Conservation (phyloP, 768 basidiomycete species). For the Phylloporus scabripes region DNA sequence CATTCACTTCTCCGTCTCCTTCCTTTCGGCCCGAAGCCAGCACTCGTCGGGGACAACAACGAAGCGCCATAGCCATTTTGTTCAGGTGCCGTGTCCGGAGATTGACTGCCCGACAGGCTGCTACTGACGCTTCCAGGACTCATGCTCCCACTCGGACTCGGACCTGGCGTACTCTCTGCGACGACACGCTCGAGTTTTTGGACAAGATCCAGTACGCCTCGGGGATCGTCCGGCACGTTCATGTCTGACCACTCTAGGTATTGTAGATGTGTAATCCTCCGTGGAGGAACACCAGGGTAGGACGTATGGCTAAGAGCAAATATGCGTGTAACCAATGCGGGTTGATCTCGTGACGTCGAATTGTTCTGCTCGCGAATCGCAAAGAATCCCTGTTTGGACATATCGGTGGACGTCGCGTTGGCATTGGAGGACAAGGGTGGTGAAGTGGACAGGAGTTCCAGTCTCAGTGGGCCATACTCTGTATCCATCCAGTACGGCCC, state of each 20-base stretch:
- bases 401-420: slow-evolving; percentile 24
- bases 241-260: slow-evolving; percentile 96
- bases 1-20: slow-evolving; percentile 19
- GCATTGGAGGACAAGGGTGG: slow-evolving; percentile 30
- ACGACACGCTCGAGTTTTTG: slow-evolving; percentile 50
- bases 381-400: slow-evolving; percentile 33
- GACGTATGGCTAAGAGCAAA: slow-evolving; percentile 64
- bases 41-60: slow-evolving; percentile 17
- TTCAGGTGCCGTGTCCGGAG: slow-evolving; percentile 11
- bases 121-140: slow-evolving; percentile 19
- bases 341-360: slow-evolving; percentile 12
- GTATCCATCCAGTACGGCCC: slow-evolving; percentile 80
- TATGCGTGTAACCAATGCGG: slow-evolving; percentile 46
- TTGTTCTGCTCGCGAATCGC: slow-evolving; percentile 23
- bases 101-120: slow-evolving; percentile 15
- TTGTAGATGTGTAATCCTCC: slow-evolving; percentile 82
- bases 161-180: slow-evolving; percentile 27
- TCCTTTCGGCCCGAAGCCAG: slow-evolving; percentile 1
- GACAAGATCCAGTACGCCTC: slow-evolving; percentile 68
- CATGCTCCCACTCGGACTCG: slow-evolving; percentile 22
- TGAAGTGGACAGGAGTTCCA: slow-evolving; percentile 46
- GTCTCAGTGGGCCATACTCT: slow-evolving; percentile 63
- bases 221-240: slow-evolving; percentile 84
- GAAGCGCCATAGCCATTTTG: slow-evolving; percentile 1
- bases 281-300: slow-evolving; percentile 53